Conservation (phyloP, 1,284 basidiomycete species). For the Ganoderma lingzhi region DNA sequence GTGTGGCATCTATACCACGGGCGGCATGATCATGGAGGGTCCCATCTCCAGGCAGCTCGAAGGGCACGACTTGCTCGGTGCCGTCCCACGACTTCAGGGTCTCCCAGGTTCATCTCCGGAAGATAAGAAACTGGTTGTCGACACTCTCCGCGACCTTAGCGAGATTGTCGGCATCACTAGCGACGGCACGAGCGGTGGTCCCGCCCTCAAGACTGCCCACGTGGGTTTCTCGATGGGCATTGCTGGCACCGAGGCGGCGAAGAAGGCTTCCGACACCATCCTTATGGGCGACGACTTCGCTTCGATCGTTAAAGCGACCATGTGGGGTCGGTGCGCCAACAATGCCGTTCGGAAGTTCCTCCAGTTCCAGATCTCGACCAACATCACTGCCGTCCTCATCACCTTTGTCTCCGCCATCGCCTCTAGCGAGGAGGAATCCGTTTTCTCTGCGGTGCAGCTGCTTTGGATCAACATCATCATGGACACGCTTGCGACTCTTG, state of each 20-base stretch:
- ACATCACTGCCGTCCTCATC: conserved; percentile 94
- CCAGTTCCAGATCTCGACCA: conserved; percentile 98
- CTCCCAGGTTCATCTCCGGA: conserved; percentile 97
- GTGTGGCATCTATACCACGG: conserved; percentile 93
- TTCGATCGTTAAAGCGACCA: conserved; percentile 96
- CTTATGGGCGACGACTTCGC: conserved; percentile 98
- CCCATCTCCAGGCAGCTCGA: conserved; percentile 76
- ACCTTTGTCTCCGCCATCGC: conserved; percentile 93
- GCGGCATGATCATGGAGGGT: conserved; percentile 97
- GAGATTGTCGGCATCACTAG: conserved; percentile 98
- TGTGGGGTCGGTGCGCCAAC: conserved; percentile 99
- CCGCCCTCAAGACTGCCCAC: conserved; percentile 93
- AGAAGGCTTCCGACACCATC: conserved; percentile 99
- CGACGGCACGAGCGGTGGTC: conserved; percentile 98
- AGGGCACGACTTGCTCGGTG: conserved; percentile 63
- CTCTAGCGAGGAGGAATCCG: conserved; percentile 80
- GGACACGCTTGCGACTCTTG: conserved; percentile 98
- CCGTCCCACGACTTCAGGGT: conserved; percentile 77
- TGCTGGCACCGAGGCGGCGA: conserved; percentile 97
- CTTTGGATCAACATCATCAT: conserved; percentile 98
- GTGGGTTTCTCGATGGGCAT: conserved; percentile 99
- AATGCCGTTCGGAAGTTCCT: conserved; percentile 98
- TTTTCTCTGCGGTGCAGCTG: conserved; percentile 93
- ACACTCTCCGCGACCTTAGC: conserved; percentile 87
- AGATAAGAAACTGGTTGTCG: conserved; percentile 95